Evolutionary conservation across 2,329 filamentous ascomycete species (phyloP), one percentile per base, ranked within the genome.

Genomic region (Neonectria magnoliae): DNA sequence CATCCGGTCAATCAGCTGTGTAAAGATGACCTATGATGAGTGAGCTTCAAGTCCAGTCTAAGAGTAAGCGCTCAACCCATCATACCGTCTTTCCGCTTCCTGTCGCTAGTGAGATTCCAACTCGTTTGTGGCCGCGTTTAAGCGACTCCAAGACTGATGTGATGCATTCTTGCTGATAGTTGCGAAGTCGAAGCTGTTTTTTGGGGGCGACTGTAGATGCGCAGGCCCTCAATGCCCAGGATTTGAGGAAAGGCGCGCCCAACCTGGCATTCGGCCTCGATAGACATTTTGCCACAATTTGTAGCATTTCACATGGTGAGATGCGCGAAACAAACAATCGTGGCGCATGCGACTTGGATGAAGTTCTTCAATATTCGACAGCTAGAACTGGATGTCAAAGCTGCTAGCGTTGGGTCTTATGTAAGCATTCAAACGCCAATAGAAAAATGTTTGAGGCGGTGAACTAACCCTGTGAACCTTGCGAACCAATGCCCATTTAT

Each of bases 121-220:
- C 81, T 7, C 94, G 87, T 73, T 92, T 94, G 69, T 94, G 88
- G 0, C 94, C 94, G 36, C 87, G 80, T 3, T 86, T 77, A 1
- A 97, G 77, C 60, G 93, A 88, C 2, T 84, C 80, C 1, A 97
- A 80, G 3, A 97, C 92, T 0, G 93, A 90, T 73, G 92, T 88
- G 65, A 98, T 97, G 75, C 93, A 97, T 84, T 97, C 93, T 82
- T 96, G 90, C 77, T 98, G 94, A 75, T 97, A 98, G 71, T 91
- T 84, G 70, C 94, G 91, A 45, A 97, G 88, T 60, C 85, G 85
- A 58, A 95, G 67, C 57, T 79, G 71, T 31, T 45, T 51, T 5
- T 65, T 60, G 48, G 64, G 64, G 60, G 64, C 42, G 27, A 68
- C 20, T 9, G 71, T 59, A 16, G 75, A 69, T 27, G 74, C 71